A percentile compares a stretch with the other conserved stretches of the same genome.
These are phyloP conservation scores for Antrodiella citrinella DNA, from an alignment of 768 basidiomycete species.

Conservation along the genomic window DNA sequence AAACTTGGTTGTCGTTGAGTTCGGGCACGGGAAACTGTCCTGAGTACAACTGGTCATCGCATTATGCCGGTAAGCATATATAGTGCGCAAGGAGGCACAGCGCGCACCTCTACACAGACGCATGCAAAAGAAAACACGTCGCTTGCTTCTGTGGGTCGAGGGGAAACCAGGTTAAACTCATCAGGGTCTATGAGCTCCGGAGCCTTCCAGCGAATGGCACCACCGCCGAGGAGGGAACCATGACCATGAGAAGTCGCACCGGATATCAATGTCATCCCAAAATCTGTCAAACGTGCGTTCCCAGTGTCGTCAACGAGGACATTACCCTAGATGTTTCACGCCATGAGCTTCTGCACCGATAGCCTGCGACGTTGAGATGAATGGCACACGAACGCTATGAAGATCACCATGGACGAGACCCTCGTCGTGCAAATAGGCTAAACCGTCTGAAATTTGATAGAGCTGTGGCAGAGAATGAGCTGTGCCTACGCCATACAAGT, in stretches of 20 bases:
- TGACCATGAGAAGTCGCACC: background rate
- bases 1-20: background rate
- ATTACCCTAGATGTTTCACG: constrained; percentile 5
- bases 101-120: constrained; percentile 3
- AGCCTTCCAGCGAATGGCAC: background rate
- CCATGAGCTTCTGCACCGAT: too few relatives aligned
- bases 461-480: background rate
- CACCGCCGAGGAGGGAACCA: background rate
- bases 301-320: constrained; percentile 5
- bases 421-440: constrained; percentile 5
- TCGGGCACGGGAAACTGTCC: background rate
- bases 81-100: too few relatives aligned
- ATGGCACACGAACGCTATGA: constrained; percentile 2
- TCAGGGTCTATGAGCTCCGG: constrained; percentile 7
- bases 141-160: constrained; percentile 1
- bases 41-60: background rate
- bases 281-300: constrained; percentile 1
- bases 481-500: too few relatives aligned
- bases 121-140: constrained; percentile 6
- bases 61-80: too few relatives aligned
- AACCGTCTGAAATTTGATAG: constrained; percentile 1
- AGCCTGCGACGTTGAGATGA: too few relatives aligned
- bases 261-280: constrained; percentile 2
- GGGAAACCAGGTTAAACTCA: background rate
- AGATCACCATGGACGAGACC: constrained; percentile 7